phyloP scores from a whole-genome alignment of 1,139 yeast species.

The Geotrichum aggregatum region DNA sequence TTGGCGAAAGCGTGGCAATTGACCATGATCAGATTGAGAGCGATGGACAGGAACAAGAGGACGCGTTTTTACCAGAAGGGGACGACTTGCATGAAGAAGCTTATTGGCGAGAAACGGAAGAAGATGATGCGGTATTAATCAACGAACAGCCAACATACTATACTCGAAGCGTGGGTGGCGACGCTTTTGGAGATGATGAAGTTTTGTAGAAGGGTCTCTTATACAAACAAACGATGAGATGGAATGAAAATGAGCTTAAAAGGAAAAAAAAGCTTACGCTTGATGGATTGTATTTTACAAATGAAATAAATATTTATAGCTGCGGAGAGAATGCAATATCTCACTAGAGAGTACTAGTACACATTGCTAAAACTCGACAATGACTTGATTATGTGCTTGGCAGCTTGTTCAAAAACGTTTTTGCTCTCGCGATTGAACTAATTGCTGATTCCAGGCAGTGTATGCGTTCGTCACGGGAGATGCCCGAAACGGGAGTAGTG shows the following conservation, averaged over 20 bases:
- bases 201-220: not conserved
- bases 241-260: not conserved
- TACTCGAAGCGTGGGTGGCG: not conserved
- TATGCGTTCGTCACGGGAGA: not conserved
- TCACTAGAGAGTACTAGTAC: not conserved
- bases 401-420: not conserved
- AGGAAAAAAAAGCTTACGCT: not conserved
- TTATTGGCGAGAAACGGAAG: not conserved
- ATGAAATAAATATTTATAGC: not conserved
- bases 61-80: too few species aligned
- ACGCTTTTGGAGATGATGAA: slow-evolving; percentile 2
- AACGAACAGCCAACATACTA: not conserved
- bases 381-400: too few species aligned
- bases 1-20: slow-evolving; percentile 28
- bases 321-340: not conserved
- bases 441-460: not conserved
- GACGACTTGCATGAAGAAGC: too few species aligned
- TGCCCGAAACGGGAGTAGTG: not conserved
- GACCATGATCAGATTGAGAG: not conserved
- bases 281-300: not conserved
- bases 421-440: not conserved
- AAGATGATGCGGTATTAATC: not conserved
- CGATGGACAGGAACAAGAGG: not conserved
- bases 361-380: too few species aligned
- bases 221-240: too few species aligned